phyloP scores from a whole-genome alignment of 179 eudicot species.

The Carnegiea gigantea region DNA sequence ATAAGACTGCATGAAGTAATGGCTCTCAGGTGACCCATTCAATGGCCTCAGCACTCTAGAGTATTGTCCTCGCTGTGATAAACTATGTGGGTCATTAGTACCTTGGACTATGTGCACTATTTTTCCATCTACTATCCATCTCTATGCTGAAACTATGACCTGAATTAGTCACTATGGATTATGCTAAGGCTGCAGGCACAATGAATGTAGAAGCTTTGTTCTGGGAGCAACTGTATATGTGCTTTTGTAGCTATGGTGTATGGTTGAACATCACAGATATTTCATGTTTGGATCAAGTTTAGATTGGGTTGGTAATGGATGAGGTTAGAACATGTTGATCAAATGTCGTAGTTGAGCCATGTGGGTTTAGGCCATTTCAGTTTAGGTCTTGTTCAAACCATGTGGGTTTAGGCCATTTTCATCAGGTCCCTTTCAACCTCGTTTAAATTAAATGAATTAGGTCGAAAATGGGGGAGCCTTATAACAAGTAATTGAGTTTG shows the following conservation, averaged over 20 bases:
- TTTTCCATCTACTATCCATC: neutral
- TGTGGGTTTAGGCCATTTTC: neutral
- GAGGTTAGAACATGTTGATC: neutral
- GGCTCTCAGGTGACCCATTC: neutral
- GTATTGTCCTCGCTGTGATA: constrained; percentile 2
- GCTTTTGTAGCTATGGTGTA: neutral
- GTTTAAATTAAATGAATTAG: too few relatives aligned
- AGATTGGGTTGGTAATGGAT: neutral
- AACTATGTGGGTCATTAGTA: neutral
- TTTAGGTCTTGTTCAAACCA: neutral
- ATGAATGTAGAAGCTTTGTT: neutral
- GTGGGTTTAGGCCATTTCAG: neutral
- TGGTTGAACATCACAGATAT: neutral
- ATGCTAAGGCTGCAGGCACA: neutral
- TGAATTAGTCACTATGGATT: neutral
- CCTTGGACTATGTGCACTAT: neutral
- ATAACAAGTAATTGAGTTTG: too few relatives aligned
- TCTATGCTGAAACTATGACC: constrained; percentile 5
- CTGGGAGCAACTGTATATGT: neutral
- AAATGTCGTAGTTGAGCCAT: neutral
- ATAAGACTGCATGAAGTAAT: neutral
- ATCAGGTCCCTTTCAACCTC: neutral
- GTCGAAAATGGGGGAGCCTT: too few relatives aligned
- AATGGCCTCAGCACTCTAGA: neutral
- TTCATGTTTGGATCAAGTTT: neutral